Base-by-base conservation (phyloP, 805 yeast genomes). In the Ogataea paraovalis region DNA sequence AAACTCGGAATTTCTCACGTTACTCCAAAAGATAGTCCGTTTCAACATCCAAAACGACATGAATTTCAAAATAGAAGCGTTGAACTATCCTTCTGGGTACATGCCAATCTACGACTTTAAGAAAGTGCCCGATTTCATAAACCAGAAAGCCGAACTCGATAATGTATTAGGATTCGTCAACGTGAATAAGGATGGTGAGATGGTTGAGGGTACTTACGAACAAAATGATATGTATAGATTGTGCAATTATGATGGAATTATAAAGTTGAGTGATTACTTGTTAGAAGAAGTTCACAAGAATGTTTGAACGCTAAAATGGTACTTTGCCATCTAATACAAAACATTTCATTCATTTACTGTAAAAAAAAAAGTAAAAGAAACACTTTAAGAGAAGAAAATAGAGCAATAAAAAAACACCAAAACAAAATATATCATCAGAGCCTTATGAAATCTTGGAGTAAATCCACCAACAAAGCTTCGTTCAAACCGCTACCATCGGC, bases 71-170 rank as follows among this genome's bases (percentile, higher is more conserved):
- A 62, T 80, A 59, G 87, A 82, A 49, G 80, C 85, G 0, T 71
- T 78, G 3, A 72, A 72, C 33, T 77, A 76, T 53, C 76, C 76
- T 13, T 69, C 69, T 19, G 67, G 75, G 0, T 81, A 67, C 61
- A 78, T 85, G 83, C 88, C 90, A 7, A 76, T 87, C 39, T 83
- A 78, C 54, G 96, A 87, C 60, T 71, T 83, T 51, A 72, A 94
- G 49, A 78, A 74, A 41, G 73, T 79, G 1, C 89, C 92, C 1
- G 68, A 75, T 20, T 79, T 76, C 50, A 30, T 71, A 94, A 53
- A 76, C 75, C 65, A 62, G 46, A 49, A 61, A 13, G 88, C 92
- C 1, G 85, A 82, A 19, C 76, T 84, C 8, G 87, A 84, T 51
- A 85, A 84, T 55, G 79, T 81, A 2, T 70, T 80, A 44, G 96